Percentiles rank a stretch among this genome's conserved stretches.
These are phyloP conservation scores for Fusarium succisae DNA, from an alignment of 2,329 filamentous ascomycete species.

Conservation along the genomic window DNA sequence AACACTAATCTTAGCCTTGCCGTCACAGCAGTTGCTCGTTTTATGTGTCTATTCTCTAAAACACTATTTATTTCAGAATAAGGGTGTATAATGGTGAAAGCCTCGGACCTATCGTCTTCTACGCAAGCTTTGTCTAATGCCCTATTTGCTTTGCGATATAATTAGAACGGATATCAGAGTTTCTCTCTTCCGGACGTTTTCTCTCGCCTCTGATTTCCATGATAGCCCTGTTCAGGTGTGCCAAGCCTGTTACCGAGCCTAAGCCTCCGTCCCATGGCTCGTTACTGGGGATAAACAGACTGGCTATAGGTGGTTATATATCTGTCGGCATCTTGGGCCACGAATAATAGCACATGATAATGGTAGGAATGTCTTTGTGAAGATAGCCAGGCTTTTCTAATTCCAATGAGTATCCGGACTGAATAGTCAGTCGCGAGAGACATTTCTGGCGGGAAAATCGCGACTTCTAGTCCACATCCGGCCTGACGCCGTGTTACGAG, in stretches of 20 bases:
- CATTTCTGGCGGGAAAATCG: not conserved
- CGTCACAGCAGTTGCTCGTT: not conserved
- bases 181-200: not conserved
- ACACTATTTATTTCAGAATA: not conserved
- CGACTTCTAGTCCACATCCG: not conserved
- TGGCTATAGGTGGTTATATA: conserved; percentile 1
- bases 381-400: conserved; percentile 18
- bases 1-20: not conserved
- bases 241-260: conserved; percentile 28
- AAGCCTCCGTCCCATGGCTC: not conserved
- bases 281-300: not conserved
- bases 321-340: not conserved
- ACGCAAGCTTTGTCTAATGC: not conserved
- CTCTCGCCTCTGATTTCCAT: not conserved
- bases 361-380: not conserved
- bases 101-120: not conserved
- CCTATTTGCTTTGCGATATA: not conserved
- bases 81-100: not conserved
- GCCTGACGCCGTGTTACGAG: not conserved
- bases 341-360: conserved; percentile 2
- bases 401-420: conserved; percentile 26
- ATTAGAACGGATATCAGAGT: conserved; percentile 3
- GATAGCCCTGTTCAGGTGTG: conserved; percentile 15
- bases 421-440: conserved; percentile 17
- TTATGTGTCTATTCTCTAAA: not conserved